Conservation (phyloP, 306 rosid species). For the Fragaria ananassa region DNA sequence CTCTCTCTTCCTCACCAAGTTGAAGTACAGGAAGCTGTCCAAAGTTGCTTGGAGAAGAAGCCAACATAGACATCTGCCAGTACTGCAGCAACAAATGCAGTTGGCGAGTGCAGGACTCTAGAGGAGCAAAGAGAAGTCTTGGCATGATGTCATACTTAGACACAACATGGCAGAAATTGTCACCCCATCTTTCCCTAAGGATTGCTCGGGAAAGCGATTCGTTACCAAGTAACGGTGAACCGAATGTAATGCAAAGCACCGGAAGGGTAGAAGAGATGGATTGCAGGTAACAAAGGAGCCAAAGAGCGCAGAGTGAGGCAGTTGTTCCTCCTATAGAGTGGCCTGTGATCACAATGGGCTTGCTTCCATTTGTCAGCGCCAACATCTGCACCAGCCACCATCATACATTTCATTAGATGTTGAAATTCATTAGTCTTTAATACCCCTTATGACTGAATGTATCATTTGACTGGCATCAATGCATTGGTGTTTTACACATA, state of each 20-base stretch:
- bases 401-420: neutral
- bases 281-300: slow-evolving; percentile 64
- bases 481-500: neutral
- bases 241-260: slow-evolving; percentile 71
- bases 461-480: neutral
- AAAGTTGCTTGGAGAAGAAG: slow-evolving; percentile 26
- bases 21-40: slow-evolving; percentile 33
- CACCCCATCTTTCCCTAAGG: slow-evolving; percentile 67
- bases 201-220: slow-evolving; percentile 57
- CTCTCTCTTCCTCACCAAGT: slow-evolving; percentile 43
- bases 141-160: slow-evolving; percentile 84
- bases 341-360: slow-evolving; percentile 76
- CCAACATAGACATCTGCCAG: slow-evolving; percentile 60
- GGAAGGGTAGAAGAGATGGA: slow-evolving; percentile 32
- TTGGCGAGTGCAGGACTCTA: slow-evolving; percentile 39
- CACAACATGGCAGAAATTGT: slow-evolving; percentile 72
- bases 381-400: slow-evolving; percentile 40
- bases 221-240: slow-evolving; percentile 80
- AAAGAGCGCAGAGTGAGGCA: slow-evolving; percentile 70
- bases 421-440: neutral
- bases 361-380: slow-evolving; percentile 40
- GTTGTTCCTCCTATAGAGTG: slow-evolving; percentile 84
- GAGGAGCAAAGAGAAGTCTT: slow-evolving; percentile 66
- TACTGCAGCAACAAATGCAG: slow-evolving; percentile 47
- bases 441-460: neutral